phyloP scores from a whole-genome alignment of 2,329 filamentous ascomycete species.

The Stromatinia cepivora region DNA sequence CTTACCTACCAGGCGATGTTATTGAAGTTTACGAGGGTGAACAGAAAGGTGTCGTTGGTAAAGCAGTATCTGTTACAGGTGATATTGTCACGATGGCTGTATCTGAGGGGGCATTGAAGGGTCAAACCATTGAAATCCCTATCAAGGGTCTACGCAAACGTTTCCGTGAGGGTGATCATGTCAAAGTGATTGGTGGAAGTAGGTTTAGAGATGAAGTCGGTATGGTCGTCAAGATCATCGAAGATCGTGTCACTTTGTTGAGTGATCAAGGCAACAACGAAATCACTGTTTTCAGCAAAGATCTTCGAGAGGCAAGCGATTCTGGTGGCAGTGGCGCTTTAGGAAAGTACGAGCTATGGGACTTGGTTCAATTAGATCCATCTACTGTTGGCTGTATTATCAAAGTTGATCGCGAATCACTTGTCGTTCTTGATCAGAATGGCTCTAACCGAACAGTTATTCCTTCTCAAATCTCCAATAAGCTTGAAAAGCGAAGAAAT shows the following conservation, averaged over 20 bases:
- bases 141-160: constrained; percentile 89
- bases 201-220: constrained; percentile 93
- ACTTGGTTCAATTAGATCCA: constrained; percentile 90
- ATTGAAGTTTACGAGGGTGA: constrained; percentile 96
- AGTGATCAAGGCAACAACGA: constrained; percentile 92
- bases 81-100: constrained; percentile 91
- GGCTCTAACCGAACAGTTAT: constrained; percentile 79
- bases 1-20: constrained; percentile 90
- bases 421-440: constrained; percentile 88
- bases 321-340: constrained; percentile 80
- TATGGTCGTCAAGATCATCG: constrained; percentile 91
- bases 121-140: constrained; percentile 88
- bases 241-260: constrained; percentile 88
- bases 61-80: constrained; percentile 79
- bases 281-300: constrained; percentile 97
- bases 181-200: constrained; percentile 97
- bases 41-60: constrained; percentile 87
- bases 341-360: constrained; percentile 89
- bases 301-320: constrained; percentile 89
- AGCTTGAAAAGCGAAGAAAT: constrained; percentile 76
- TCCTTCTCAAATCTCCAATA: constrained; percentile 89
- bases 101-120: constrained; percentile 75
- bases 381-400: constrained; percentile 91
- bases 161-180: constrained; percentile 91
- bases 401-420: constrained; percentile 90